Evolutionary conservation across 2,329 filamentous ascomycete genomes (phyloP), one percentile per base, ranked within the genome.

Genomic region (Phymatotrichopsis omnivora): DNA sequence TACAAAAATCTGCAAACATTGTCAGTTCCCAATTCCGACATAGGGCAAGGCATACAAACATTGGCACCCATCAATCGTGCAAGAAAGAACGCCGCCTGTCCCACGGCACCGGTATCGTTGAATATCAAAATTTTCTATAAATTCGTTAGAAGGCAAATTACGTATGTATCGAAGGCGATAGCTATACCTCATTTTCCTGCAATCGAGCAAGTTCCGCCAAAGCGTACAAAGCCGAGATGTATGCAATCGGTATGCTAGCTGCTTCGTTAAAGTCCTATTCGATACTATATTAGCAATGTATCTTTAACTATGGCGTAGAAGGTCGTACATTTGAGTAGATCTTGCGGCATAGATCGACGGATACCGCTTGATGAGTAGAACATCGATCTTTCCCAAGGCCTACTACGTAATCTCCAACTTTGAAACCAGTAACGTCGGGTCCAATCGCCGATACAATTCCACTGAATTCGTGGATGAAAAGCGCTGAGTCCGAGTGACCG

Each of bases 51-150:
- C 11, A 17, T 7, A 17, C 24, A 29, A n/a, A 65, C 56, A 14
- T 60, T 52, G 3, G 61, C 62, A 2, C 61, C 63, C 2, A 57
- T 45, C 5, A 53, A 42, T 24, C 60, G 53, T 2, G 59, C 59
- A 0, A 66, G 28, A 2, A 52, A 45, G 12, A 67, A 63, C 2
- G 60, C 58, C 1, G 65, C 64, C 24, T 61, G 58, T 3, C 65
- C 65, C 8, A 65, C 50, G 5, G 56, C 60, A 6, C 64, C 62
- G 5, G 62, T 54, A 1, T 58, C 65, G 4, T 58, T 50, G 33
- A 66, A 64, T 0, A 67, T 60, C 7, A 67, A 48, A 0, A 67
- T 51, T 2, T 47, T 56, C 30, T 67, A 59, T 0, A 52, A 54
- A 23, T 52, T 51, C 5, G 25, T 20, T 3, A 61, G 36, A 8